These are phyloP conservation scores for Blastobotrys ciferrii DNA, from an alignment of 1,139 yeast genomes.

Conservation along the genomic window DNA sequence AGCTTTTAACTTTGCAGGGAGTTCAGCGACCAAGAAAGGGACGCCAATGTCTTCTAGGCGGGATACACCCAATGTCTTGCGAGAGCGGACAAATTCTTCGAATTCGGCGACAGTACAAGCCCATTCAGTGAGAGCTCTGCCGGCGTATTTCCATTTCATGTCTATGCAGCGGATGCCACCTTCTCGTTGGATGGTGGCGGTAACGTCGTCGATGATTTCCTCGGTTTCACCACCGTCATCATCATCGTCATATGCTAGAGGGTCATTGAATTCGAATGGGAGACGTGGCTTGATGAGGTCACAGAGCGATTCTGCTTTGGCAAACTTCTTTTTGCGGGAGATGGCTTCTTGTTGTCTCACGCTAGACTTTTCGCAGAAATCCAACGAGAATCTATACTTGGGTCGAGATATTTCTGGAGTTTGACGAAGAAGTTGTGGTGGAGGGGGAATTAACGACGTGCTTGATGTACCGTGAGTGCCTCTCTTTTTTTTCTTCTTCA, in stretches of 20 bases:
- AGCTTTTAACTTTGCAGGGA: constrained; percentile 32
- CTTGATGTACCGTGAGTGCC: neutral
- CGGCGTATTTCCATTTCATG: constrained; percentile 46
- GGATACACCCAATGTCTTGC: constrained; percentile 31
- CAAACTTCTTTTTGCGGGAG: constrained; percentile 3
- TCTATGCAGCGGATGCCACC: constrained; percentile 12
- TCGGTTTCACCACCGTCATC: constrained; percentile 13
- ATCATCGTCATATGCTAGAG: constrained; percentile 17
- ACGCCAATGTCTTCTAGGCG: constrained; percentile 36
- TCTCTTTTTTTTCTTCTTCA: neutral
- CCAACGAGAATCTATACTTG: constrained; percentile 29
- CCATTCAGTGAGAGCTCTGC: constrained; percentile 70
- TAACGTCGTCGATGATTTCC: constrained; percentile 7
- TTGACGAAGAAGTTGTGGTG: constrained; percentile 32
- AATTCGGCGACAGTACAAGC: constrained; percentile 54
- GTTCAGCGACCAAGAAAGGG: constrained; percentile 47
- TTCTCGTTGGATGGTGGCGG: neutral
- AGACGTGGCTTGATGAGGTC: constrained; percentile 22
- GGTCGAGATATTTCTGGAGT: constrained; percentile 32
- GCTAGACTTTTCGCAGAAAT: constrained; percentile 25
- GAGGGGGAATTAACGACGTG: constrained; percentile 32
- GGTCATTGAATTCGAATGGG: constrained; percentile 25
- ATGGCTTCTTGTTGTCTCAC: constrained; percentile 23
- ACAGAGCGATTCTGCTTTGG: neutral
- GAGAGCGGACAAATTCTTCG: constrained; percentile 49